Percentiles rank a stretch among this genome's conserved stretches.
phyloP scores from a whole-genome alignment of 805 yeast species.

The Yamadazyma sp. region DNA sequence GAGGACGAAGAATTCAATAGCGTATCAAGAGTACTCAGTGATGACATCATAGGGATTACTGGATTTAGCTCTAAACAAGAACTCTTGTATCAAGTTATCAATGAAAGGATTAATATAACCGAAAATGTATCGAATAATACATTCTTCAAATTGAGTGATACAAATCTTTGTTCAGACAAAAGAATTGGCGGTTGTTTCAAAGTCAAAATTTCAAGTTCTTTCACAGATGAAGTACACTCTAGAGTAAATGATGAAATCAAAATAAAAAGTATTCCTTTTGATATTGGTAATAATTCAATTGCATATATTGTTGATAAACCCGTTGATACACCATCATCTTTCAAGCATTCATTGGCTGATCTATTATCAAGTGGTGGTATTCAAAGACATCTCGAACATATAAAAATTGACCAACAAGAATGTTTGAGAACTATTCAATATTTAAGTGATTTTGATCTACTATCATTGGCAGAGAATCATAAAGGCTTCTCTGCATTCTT shows the following conservation, averaged over 20 bases:
- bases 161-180: conserved; percentile 56
- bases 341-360: conserved; percentile 60
- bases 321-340: conserved; percentile 57
- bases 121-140: conserved; percentile 5
- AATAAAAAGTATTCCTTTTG: conserved; percentile 42
- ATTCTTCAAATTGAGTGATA: conserved; percentile 37
- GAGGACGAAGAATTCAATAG: conserved; percentile 21
- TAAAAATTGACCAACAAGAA: conserved; percentile 31
- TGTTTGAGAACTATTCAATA: conserved; percentile 66
- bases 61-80: conserved; percentile 34
- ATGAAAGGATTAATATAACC: conserved; percentile 38
- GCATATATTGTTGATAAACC: conserved; percentile 65
- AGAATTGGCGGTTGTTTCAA: conserved; percentile 57
- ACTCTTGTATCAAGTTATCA: conserved; percentile 62
- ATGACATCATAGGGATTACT: conserved; percentile 12
- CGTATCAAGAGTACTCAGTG: background rate
- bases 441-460: conserved; percentile 49
- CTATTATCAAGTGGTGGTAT: conserved; percentile 31
- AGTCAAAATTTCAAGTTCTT: conserved; percentile 30
- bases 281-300: conserved; percentile 56
- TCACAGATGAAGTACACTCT: conserved; percentile 13
- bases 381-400: conserved; percentile 24
- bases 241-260: conserved; percentile 55
- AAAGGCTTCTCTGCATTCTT: conserved; percentile 72
- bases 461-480: conserved; percentile 49